phyloP scores from a whole-genome alignment of 306 rosid species.

The Arachis hypogaea region DNA sequence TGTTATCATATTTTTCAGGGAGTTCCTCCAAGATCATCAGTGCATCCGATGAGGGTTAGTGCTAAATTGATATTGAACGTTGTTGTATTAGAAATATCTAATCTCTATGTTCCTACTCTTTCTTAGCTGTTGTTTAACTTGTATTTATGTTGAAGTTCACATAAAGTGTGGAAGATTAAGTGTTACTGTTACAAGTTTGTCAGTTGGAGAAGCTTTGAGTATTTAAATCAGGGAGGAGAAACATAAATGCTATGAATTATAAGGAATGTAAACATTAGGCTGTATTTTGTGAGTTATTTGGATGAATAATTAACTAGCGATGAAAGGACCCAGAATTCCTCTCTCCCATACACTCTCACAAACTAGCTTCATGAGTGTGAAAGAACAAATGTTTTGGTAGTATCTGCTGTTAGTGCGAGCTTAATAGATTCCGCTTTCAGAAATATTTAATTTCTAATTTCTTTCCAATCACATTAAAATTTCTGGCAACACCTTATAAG shows the following conservation, averaged over 20 bases:
- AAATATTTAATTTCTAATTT: too few relatives aligned
- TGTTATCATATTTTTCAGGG: conserved; percentile 67
- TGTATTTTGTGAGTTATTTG: conserved; percentile 17
- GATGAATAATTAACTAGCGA: conserved; percentile 12
- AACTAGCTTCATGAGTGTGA: neutral
- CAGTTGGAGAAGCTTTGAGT: conserved; percentile 9
- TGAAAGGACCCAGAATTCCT: conserved; percentile 11
- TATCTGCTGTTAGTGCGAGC: neutral
- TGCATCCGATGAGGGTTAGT: conserved; percentile 99
- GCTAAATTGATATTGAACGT: conserved; percentile 31
- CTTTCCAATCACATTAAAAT: neutral
- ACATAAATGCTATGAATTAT: conserved; percentile 9
- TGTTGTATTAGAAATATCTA: conserved; percentile 15
- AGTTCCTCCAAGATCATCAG: conserved; percentile 94
- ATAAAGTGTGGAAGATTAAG: conserved; percentile 19
- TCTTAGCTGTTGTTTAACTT: conserved; percentile 8
- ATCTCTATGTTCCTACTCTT: conserved; percentile 16
- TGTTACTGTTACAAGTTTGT: conserved; percentile 21
- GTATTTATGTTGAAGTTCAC: conserved; percentile 30
- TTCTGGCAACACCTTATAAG: neutral
- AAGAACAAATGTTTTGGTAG: neutral
- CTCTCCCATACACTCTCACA: too few relatives aligned
- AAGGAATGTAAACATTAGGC: conserved; percentile 19
- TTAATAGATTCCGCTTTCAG: neutral
- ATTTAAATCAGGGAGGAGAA: conserved; percentile 20